A percentile compares a stretch with the other conserved stretches of the same genome.
Evolutionary conservation across 768 basidiomycete genomes (phyloP).

Genomic region (Erythrobasidium yunnanense): DNA sequence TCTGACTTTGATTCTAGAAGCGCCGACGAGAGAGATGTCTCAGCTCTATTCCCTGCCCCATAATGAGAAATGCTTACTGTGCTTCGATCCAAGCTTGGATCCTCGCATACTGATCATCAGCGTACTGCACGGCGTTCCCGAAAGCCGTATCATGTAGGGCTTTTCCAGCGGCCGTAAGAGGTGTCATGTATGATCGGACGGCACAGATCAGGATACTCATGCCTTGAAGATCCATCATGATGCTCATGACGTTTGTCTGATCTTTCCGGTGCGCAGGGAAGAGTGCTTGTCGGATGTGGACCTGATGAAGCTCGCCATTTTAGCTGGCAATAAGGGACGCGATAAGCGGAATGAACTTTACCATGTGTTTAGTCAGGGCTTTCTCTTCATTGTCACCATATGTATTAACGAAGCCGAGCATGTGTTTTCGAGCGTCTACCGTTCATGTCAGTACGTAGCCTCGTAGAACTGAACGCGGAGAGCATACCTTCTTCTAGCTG

Average conservation of each 20-base stretch:
- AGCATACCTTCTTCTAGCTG: neutral
- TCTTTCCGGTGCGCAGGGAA: constrained; percentile 29
- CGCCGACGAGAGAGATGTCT: no score
- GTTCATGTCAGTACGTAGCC: constrained; percentile 2
- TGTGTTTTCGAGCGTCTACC: constrained; percentile 24
- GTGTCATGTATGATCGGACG: constrained; percentile 2
- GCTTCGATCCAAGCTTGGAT: neutral
- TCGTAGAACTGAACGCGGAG: neutral
- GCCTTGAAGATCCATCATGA: constrained; percentile 30
- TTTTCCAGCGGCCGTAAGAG: neutral
- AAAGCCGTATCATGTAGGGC: constrained; percentile 20
- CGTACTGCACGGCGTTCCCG: neutral
- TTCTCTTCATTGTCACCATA: constrained; percentile 29
- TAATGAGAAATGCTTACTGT: no score
- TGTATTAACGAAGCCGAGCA: constrained; percentile 24
- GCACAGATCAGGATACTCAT: constrained; percentile 17
- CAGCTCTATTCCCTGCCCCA: no score
- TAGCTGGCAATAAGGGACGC: neutral
- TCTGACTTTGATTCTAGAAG: no score
- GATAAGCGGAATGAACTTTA: no score
- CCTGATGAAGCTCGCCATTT: neutral
- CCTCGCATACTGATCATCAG: neutral
- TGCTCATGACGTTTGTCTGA: constrained; percentile 6
- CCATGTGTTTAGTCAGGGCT: constrained; percentile 4
- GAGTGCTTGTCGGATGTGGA: constrained; percentile 16